Evolutionary conservation across 2,329 filamentous ascomycete species (phyloP).

Genomic region (Huntiella abstrusa): DNA sequence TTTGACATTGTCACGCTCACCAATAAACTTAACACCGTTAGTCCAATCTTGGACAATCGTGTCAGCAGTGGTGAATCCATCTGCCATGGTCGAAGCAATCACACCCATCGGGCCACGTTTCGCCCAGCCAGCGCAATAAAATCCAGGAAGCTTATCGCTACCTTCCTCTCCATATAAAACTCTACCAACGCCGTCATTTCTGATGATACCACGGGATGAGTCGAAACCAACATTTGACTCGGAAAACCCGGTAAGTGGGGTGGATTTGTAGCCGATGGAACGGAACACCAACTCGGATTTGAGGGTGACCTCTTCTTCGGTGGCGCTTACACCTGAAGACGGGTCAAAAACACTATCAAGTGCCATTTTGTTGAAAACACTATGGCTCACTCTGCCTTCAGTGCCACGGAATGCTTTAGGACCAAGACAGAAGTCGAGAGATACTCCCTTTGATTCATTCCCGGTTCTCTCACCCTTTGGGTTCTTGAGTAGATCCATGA

Average conservation of each 20-base stretch:
- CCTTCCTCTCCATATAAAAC: slow-evolving; percentile 22
- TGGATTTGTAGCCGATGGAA: slow-evolving; percentile 86
- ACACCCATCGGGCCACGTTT: slow-evolving; percentile 89
- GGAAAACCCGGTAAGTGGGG: slow-evolving; percentile 53
- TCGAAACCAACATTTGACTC: slow-evolving; percentile 67
- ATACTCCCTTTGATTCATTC: slow-evolving; percentile 50
- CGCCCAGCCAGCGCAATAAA: slow-evolving; percentile 94
- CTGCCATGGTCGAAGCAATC: slow-evolving; percentile 88
- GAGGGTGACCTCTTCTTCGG: slow-evolving; percentile 32
- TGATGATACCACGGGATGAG: slow-evolving; percentile 50
- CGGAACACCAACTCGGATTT: slow-evolving; percentile 62
- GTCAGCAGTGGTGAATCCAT: slow-evolving; percentile 80
- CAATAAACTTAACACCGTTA: slow-evolving; percentile 23
- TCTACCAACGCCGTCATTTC: slow-evolving; percentile 64
- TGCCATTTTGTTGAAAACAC: slow-evolving; percentile 46
- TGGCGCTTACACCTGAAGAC: slow-evolving; percentile 27
- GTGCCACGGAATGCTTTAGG: slow-evolving; percentile 48
- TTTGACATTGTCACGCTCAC: slow-evolving; percentile 5
- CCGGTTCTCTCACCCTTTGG: slow-evolving; percentile 35
- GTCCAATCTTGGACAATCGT: slow-evolving; percentile 64
- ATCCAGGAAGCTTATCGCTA: slow-evolving; percentile 34
- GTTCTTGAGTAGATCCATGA: slow-evolving; percentile 58
- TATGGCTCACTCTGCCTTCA: slow-evolving; percentile 36
- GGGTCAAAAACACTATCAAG: slow-evolving; percentile 38
- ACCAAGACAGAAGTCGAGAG: slow-evolving; percentile 67